Evolutionary conservation across 2,329 filamentous ascomycete genomes (phyloP), one percentile per base, ranked within the genome.

Genomic region (Paraconiothyrium sp.): DNA sequence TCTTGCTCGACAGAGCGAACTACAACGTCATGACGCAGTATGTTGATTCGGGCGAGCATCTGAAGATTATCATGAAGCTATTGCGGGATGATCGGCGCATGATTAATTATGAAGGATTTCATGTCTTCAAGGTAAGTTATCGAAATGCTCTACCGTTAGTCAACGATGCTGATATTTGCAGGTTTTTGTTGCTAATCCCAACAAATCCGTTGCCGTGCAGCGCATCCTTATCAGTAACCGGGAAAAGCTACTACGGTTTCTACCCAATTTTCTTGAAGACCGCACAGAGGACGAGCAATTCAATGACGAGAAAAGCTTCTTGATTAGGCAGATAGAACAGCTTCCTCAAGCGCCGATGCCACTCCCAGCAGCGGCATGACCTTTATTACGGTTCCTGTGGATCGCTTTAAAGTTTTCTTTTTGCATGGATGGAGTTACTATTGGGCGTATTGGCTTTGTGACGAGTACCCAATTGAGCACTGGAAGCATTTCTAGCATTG

Each of bases 91-190:
- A 98, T 79, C 89, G 94, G 70, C 95, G 97, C 80, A 99, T 99
- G 94, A 95, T 99, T 64, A 95, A 98, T 80, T 99, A 99, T 78
- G 95, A 99, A 79, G 95, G 94, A 8, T 99, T 99, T 78, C 95
- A 99, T 77, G 94, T 99, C 46, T 99, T 99, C 86, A 99, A 99
- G 84, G 87, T 88, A 63, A 50, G 66, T 51, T 7, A 0, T 46
- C 10, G 6, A 48, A 5, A 46, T n/a, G 30, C 32, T 1, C n/a
- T 1, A 22, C 32, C 61, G 20, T 44, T 37, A 16, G 24, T 37
- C 54, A 20, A 35, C 34, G 6, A 59, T 49, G 34, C 69, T 74
- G 11, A 73, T 41, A 34, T 20, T 35, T 11, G 34, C 68, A 88
- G 87, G 94, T 99, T 65, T 99, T 99, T 80, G 95, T 98, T 57